Conservation (phyloP, 139 green algal genomes). For the Ettlia oleoabundans region DNA sequence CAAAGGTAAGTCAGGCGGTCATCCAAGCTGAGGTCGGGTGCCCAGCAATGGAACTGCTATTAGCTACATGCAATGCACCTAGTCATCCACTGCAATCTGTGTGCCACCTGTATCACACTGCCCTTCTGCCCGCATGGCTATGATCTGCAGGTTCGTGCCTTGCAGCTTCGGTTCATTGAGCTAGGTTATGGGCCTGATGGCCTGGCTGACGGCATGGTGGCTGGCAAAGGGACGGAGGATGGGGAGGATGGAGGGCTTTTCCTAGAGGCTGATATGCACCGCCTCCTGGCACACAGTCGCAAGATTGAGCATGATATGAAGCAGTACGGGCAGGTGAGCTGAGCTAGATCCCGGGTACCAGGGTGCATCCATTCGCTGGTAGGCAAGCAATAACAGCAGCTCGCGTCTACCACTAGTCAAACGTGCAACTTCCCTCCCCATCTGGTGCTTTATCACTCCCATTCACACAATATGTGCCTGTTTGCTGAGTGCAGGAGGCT, state of each 20-base stretch:
- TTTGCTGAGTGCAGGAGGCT: conserved; percentile 66
- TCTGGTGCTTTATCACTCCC: too few species aligned
- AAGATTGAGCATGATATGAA: neutral
- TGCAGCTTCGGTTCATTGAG: conserved; percentile 69
- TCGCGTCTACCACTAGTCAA: too few species aligned
- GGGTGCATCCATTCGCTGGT: too few species aligned
- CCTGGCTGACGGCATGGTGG: neutral
- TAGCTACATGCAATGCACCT: too few species aligned
- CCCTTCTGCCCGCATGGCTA: too few species aligned
- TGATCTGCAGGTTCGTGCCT: conserved; percentile 58
- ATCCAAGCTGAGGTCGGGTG: neutral
- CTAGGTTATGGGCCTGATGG: conserved; percentile 48
- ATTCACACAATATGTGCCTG: too few species aligned
- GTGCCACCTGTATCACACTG: too few species aligned
- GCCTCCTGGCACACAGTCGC: conserved; percentile 24
- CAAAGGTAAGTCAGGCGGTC: conserved; percentile 14
- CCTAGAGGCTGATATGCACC: conserved; percentile 8
- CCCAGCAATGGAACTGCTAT: neutral
- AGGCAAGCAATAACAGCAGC: too few species aligned
- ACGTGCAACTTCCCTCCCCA: too few species aligned
- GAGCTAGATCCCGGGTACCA: too few species aligned
- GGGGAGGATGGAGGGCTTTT: neutral
- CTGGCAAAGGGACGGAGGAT: neutral
- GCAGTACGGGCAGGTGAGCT: conserved; percentile 24
- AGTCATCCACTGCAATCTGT: too few species aligned